Evolutionary conservation across 2,329 filamentous ascomycete genomes (phyloP).

Genomic region (Penicillium italicum): DNA sequence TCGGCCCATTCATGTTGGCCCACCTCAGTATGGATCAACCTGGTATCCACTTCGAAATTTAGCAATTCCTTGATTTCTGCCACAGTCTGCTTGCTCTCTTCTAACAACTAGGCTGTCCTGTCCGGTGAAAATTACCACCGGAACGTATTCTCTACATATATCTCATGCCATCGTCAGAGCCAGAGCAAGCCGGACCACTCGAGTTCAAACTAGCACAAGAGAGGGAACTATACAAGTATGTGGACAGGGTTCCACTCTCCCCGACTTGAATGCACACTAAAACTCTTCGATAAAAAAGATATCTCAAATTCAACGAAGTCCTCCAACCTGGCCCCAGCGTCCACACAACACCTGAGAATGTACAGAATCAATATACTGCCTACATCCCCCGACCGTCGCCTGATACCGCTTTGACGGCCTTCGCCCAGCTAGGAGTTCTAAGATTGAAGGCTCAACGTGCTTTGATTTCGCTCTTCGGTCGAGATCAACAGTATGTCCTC

Average conservation of each 20-base stretch:
- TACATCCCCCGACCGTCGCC: constrained; percentile 14
- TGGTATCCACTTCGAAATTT: not conserved
- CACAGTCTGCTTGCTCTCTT: not conserved
- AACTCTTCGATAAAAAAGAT: not conserved
- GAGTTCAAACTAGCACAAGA: not conserved
- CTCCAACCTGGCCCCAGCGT: not conserved
- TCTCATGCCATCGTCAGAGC: not conserved
- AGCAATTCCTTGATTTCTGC: not conserved
- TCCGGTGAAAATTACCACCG: not conserved
- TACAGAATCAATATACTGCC: not conserved
- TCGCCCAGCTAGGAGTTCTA: constrained; percentile 49
- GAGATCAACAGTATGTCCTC: constrained; percentile 47
- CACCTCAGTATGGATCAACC: not conserved
- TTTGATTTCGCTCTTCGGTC: constrained; percentile 52
- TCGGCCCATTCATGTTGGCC: not conserved
- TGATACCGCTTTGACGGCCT: constrained; percentile 41
- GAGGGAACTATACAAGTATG: not conserved
- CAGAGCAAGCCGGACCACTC: not conserved
- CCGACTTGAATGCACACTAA: not conserved
- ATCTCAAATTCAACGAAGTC: not conserved
- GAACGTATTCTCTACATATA: not conserved
- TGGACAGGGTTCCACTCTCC: not conserved
- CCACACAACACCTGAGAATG: not conserved
- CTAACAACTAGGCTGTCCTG: not conserved
- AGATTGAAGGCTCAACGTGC: constrained; percentile 42